Evolutionary conservation across 306 rosid species (phyloP).

Genomic region (Benincasa hispida): DNA sequence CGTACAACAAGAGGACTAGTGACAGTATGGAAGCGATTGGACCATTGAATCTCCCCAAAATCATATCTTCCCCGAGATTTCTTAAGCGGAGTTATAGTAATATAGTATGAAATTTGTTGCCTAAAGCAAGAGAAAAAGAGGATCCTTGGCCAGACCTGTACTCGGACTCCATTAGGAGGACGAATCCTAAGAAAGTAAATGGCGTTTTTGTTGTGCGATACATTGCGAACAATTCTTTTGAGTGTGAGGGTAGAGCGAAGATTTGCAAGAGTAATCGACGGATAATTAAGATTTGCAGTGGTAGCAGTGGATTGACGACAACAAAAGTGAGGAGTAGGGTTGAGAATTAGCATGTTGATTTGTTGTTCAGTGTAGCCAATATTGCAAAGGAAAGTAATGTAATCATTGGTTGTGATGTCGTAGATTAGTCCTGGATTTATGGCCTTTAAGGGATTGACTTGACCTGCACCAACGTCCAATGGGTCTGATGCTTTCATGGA

Average conservation of each 20-base stretch:
- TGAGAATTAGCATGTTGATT: constrained; percentile 19
- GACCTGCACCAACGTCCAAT: constrained; percentile 38
- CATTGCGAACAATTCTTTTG: constrained; percentile 30
- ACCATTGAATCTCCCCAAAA: constrained; percentile 41
- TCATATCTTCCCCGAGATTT: constrained; percentile 26
- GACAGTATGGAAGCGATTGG: constrained; percentile 27
- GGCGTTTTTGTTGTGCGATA: constrained; percentile 16
- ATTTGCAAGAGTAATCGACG: constrained; percentile 30
- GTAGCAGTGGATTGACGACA: neutral
- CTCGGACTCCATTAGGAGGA: constrained; percentile 25
- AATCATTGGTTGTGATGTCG: constrained; percentile 28
- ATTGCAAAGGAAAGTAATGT: constrained; percentile 32
- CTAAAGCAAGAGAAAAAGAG: constrained; percentile 27
- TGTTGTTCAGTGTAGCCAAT: constrained; percentile 26
- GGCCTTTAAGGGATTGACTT: constrained; percentile 33
- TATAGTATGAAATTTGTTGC: constrained; percentile 13
- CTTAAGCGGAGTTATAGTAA: constrained; percentile 19
- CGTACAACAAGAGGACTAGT: constrained; percentile 24
- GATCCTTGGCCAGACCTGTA: constrained; percentile 30
- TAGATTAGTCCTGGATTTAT: constrained; percentile 38
- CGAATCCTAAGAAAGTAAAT: constrained; percentile 19
- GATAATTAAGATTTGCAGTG: constrained; percentile 22
- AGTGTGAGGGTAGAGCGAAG: constrained; percentile 24
- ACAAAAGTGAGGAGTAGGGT: neutral
- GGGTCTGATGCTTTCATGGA: constrained; percentile 27